Base-by-base conservation (phyloP, 371 early-diverging fungal species). In the Mortierella sp. region DNA sequence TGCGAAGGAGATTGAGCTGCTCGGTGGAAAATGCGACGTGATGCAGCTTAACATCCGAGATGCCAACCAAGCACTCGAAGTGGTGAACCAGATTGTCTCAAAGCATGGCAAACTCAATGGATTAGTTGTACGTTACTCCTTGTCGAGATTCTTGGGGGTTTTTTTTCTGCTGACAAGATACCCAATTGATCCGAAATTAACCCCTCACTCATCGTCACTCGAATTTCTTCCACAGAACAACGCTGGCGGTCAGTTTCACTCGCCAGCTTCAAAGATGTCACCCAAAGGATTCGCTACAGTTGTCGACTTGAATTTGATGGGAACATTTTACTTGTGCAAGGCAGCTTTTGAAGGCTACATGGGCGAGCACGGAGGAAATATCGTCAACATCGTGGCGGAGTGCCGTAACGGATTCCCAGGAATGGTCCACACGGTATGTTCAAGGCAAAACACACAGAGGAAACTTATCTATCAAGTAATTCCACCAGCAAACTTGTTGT, bases 321-420 rank as follows among this genome's bases (percentile, higher is more conserved):
- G 87, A 26, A 89, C 89, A 0, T 89, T 78, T 64, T 75, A 79
- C 49, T 78, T 88, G 65, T 72, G 75, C 66, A 74, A 80, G 71
- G 75, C 79, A 9, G 84, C 76, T 14, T 84, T 73, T 66, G 78
- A 83, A 5, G 64, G 61, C 4, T 85, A 75, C 49, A 83, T 88
- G 88, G 74, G 75, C 6, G 84, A 86, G 30, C 77, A 88, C 57
- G 88, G 87, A 20, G 87, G 88, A 3, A 47, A 49, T 3, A 86
- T 89, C 57, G 89, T 89, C 43, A 88, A 77, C 54, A 83, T 89
- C 63, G 79, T 83, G 3, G 89, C 87, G 16, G 88, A 87, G 26
- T 72, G 80, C 62, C 75, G 83, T 16, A 87, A 87, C 49, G 88
- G 87, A 24, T 68, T 79, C 52, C 79, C 79, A 5, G 62, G 75